Percentiles rank a stretch among this genome's conserved stretches.
phyloP scores from a whole-genome alignment of 768 basidiomycete species.

The Saitozyma podzolica region DNA sequence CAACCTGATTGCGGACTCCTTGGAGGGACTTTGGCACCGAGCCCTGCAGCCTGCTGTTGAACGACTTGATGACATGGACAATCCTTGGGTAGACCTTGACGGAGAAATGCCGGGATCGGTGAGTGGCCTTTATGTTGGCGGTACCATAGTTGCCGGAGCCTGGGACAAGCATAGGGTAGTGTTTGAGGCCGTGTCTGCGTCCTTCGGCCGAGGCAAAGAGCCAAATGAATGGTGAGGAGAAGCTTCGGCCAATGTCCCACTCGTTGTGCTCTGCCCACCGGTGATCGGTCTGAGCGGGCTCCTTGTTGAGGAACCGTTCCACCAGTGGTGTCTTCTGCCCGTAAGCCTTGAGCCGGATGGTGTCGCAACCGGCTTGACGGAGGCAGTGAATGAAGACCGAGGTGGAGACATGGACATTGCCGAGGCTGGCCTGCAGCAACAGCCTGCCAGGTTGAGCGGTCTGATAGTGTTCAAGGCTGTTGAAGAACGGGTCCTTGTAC shows the following conservation, averaged over 20 bases:
- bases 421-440: slow-evolving; percentile 13
- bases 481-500: slow-evolving; percentile 12
- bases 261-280: too few relatives aligned
- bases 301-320: slow-evolving; percentile 7
- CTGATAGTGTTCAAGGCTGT: slow-evolving; percentile 9
- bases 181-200: neutral
- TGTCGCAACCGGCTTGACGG: slow-evolving; percentile 4
- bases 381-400: slow-evolving; percentile 24
- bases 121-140: neutral
- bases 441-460: slow-evolving; percentile 7
- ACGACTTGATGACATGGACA: slow-evolving; percentile 5
- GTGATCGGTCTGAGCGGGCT: too few relatives aligned
- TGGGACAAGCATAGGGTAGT: slow-evolving; percentile 7
- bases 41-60: too few relatives aligned
- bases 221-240: too few relatives aligned
- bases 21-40: too few relatives aligned
- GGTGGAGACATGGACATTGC: slow-evolving; percentile 8
- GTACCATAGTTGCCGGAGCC: slow-evolving; percentile 4
- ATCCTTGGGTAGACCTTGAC: too few relatives aligned
- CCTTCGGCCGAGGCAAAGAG: slow-evolving; percentile 11
- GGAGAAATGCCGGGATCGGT: neutral
- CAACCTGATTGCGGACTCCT: too few relatives aligned
- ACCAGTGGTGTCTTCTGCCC: too few relatives aligned
- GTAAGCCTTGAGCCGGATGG: slow-evolving; percentile 21
- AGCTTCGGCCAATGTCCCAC: too few relatives aligned